phyloP scores from a whole-genome alignment of 192 early-diverging fungal species.

The Podila verticillata region DNA sequence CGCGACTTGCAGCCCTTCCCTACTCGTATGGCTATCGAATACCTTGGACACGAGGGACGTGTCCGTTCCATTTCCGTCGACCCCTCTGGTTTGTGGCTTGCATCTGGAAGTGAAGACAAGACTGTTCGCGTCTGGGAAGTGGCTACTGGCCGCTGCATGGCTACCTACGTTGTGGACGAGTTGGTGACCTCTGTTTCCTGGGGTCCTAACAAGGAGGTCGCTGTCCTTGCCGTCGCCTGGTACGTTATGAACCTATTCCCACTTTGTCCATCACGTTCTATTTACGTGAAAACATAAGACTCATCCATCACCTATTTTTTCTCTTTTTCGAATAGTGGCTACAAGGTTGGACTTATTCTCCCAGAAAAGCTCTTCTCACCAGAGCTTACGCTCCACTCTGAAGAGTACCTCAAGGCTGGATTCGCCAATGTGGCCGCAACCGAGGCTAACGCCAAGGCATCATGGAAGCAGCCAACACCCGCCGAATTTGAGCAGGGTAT shows the following conservation, averaged over 20 bases:
- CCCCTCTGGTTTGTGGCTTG: constrained; percentile 90
- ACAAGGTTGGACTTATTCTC: constrained; percentile 54
- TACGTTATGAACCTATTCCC: constrained; percentile 4
- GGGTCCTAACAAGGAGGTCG: constrained; percentile 86
- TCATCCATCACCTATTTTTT: not conserved
- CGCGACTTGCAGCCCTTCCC: constrained; percentile 97
- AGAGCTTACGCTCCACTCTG: constrained; percentile 52
- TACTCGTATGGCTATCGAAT: constrained; percentile 77
- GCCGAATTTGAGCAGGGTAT: constrained; percentile 34
- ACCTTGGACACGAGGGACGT: constrained; percentile 82
- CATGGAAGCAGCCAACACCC: constrained; percentile 51
- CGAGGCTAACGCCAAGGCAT: constrained; percentile 27
- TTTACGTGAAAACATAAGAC: not conserved
- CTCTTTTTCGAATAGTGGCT: constrained; percentile 31
- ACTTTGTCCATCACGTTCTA: not conserved
- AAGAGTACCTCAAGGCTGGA: constrained; percentile 58
- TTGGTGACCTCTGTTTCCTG: constrained; percentile 82
- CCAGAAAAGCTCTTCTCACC: constrained; percentile 53
- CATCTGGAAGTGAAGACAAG: constrained; percentile 91
- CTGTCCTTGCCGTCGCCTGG: constrained; percentile 80
- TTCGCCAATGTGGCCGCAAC: constrained; percentile 31
- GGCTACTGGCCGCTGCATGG: constrained; percentile 85
- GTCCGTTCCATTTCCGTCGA: constrained; percentile 89
- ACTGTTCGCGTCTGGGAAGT: constrained; percentile 94
- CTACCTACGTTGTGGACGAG: constrained; percentile 77